Evolutionary conservation across 192 early-diverging fungal genomes (phyloP).

Genomic region (Mortierella hygrophila): DNA sequence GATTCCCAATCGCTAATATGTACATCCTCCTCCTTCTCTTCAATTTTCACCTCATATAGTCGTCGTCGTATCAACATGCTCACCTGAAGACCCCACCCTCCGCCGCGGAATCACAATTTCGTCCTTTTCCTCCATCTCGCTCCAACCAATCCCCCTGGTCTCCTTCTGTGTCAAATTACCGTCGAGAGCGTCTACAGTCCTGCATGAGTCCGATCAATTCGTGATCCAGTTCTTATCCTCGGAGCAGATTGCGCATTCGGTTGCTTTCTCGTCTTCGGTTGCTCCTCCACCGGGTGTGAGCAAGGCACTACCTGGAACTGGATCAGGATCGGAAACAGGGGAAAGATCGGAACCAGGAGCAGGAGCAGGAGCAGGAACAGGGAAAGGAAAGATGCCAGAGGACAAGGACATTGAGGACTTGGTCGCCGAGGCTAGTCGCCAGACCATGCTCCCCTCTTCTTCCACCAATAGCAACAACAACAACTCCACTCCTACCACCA

Average conservation of each 20-base stretch:
- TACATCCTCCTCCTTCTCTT: constrained; percentile 22
- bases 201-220: constrained; percentile 65
- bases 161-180: constrained; percentile 74
- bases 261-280: constrained; percentile 69
- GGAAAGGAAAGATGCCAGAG: background rate
- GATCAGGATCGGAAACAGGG: background rate
- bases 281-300: constrained; percentile 44
- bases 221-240: constrained; percentile 70
- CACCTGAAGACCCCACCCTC: constrained; percentile 40
- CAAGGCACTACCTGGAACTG: background rate
- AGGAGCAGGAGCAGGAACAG: background rate
- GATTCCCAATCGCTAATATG: background rate
- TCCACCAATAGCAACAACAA: background rate
- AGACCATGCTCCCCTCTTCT: constrained; percentile 16
- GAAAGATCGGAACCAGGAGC: no score
- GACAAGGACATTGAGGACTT: constrained; percentile 47
- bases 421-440: constrained; percentile 28
- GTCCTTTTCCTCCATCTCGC: constrained; percentile 75
- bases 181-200: constrained; percentile 66
- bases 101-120: constrained; percentile 74
- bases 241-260: constrained; percentile 67
- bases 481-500: background rate
- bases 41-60: constrained; percentile 27
- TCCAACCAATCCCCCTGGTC: constrained; percentile 69
- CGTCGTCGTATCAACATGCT: constrained; percentile 65